A percentile compares a stretch with the other conserved stretches of the same genome.
Evolutionary conservation across 257 asterid species (phyloP).

Genomic region (Salvia rosmarinus): DNA sequence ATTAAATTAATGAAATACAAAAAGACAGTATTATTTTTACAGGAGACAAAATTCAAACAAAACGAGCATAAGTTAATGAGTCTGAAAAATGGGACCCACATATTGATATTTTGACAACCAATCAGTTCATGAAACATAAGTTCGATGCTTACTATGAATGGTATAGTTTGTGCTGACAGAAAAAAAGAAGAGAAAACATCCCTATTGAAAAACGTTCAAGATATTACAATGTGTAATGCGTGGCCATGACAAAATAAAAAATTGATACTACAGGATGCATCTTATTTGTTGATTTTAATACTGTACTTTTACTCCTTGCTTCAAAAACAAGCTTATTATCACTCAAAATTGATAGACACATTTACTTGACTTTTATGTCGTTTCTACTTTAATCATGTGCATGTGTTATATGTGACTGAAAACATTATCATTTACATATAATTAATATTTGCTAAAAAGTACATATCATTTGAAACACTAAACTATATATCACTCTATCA

Average conservation of each 20-base stretch:
- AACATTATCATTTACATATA: not conserved
- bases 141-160: constrained; percentile 19
- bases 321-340: not conserved
- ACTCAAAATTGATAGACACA: not conserved
- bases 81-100: not conserved
- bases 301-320: not conserved
- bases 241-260: too few species aligned
- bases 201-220: too few species aligned
- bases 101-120: not conserved
- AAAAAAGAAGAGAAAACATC: too few species aligned
- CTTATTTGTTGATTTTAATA: not conserved
- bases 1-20: not conserved
- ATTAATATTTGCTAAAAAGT: not conserved
- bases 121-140: constrained; percentile 1
- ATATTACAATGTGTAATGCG: too few species aligned
- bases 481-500: too few species aligned
- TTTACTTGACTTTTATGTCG: not conserved
- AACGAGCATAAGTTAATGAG: not conserved
- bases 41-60: not conserved
- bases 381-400: not conserved
- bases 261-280: too few species aligned
- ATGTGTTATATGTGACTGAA: not conserved
- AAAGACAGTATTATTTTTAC: not conserved
- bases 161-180: not conserved
- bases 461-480: too few species aligned